A percentile compares a stretch with the other conserved stretches of the same genome.
Conservation (phyloP, 2,329 filamentous ascomycete species). For the Tympanopsis confertula region DNA sequence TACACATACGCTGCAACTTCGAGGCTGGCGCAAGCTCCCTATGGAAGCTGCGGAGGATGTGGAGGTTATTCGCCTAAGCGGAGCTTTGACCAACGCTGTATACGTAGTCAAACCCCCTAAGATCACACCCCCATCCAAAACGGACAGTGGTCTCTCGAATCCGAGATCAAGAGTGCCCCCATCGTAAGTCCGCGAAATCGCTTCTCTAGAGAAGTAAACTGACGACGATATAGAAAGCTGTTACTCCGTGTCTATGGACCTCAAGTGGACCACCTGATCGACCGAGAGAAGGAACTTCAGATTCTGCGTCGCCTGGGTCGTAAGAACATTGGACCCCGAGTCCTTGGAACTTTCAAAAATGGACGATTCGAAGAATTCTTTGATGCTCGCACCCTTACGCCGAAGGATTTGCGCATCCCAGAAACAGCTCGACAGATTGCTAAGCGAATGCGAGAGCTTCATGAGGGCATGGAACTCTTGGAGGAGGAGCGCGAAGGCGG, state of each 20-base stretch:
- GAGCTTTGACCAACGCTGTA: constrained; percentile 63
- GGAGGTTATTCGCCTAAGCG: constrained; percentile 46
- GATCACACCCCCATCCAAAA: constrained; percentile 24
- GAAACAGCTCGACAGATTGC: constrained; percentile 62
- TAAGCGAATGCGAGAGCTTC: constrained; percentile 64
- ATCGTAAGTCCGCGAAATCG: background rate
- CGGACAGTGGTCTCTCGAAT: constrained; percentile 2
- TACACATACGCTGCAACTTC: constrained; percentile 55
- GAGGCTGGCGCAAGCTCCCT: constrained; percentile 58
- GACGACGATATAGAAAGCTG: constrained; percentile 30
- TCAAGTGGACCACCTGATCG: constrained; percentile 64
- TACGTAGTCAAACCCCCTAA: constrained; percentile 59
- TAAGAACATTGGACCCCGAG: constrained; percentile 58
- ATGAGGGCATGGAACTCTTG: constrained; percentile 62
- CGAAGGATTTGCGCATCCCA: constrained; percentile 47
- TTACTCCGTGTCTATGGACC: constrained; percentile 63
- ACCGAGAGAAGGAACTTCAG: constrained; percentile 56
- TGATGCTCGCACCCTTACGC: constrained; percentile 50
- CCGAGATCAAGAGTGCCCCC: background rate
- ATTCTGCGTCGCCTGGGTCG: constrained; percentile 56
- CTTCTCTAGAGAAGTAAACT: background rate
- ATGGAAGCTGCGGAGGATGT: constrained; percentile 40
- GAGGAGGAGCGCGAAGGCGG: constrained; percentile 52
- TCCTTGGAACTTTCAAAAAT: constrained; percentile 62
- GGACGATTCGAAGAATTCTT: constrained; percentile 66